Conservation (phyloP, 1,284 basidiomycete genomes). For the Phlebopus sp. region DNA sequence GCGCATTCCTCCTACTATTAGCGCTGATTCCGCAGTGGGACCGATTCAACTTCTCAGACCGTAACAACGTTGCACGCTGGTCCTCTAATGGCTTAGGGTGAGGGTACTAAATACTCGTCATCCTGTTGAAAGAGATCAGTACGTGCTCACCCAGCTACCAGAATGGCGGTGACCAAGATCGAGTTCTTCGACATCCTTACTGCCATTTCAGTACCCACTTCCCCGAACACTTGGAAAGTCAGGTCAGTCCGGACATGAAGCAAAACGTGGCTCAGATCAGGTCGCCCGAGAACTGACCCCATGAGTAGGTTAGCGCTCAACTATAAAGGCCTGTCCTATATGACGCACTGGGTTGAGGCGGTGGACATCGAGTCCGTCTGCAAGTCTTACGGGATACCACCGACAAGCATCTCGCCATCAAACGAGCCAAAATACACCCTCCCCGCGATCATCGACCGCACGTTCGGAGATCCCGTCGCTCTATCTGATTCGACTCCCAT, state of each 20-base stretch:
- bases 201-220: slow-evolving; percentile 9
- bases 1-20: no score
- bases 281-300: not conserved
- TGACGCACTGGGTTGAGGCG: slow-evolving; percentile 12
- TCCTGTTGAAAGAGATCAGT: no score
- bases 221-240: slow-evolving; percentile 18
- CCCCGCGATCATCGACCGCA: slow-evolving; percentile 16
- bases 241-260: slow-evolving; percentile 5
- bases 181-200: slow-evolving; percentile 13
- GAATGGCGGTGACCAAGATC: slow-evolving; percentile 13
- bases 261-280: not conserved
- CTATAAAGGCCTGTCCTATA: slow-evolving; percentile 11
- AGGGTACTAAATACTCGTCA: no score
- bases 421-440: slow-evolving; percentile 17
- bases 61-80: no score
- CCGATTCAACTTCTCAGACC: no score
- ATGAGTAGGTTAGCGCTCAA: slow-evolving; percentile 13
- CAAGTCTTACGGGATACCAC: slow-evolving; percentile 10
- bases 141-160: no score
- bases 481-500: slow-evolving; percentile 18
- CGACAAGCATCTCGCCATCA: slow-evolving; percentile 2
- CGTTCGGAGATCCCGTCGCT: slow-evolving; percentile 4
- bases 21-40: no score
- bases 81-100: no score
- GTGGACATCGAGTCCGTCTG: slow-evolving; percentile 8